Conservation (phyloP, 1,284 basidiomycete genomes). For the Pseudozyma tsukubaensis region DNA sequence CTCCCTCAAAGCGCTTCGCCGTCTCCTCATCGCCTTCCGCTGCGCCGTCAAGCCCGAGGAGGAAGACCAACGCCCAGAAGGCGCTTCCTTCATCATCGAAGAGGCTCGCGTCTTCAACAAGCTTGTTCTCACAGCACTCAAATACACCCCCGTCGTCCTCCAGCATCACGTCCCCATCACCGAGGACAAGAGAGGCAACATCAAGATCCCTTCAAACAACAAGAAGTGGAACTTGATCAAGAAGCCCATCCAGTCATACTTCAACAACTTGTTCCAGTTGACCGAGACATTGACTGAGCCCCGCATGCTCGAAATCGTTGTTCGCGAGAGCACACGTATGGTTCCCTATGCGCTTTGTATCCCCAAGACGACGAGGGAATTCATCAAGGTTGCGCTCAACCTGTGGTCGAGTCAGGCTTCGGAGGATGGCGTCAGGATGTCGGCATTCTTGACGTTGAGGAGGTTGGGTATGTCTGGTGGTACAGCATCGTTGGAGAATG, state of each 20-base stretch:
- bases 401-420: conserved; percentile 76
- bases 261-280: conserved; percentile 61
- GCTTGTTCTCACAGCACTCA: conserved; percentile 85
- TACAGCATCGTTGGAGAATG: conserved; percentile 83
- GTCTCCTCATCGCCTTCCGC: conserved; percentile 74
- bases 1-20: conserved; percentile 85
- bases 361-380: conserved; percentile 58
- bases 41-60: conserved; percentile 63
- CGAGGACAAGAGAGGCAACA: conserved; percentile 67
- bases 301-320: conserved; percentile 73
- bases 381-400: conserved; percentile 63
- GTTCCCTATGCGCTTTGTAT: conserved; percentile 63
- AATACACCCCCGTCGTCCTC: conserved; percentile 90
- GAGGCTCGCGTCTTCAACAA: conserved; percentile 79
- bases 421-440: conserved; percentile 84
- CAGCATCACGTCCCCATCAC: conserved; percentile 89
- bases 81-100: conserved; percentile 58
- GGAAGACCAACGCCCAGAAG: conserved; percentile 41
- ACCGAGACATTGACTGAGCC: conserved; percentile 61
- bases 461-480: conserved; percentile 84
- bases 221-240: conserved; percentile 76
- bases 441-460: conserved; percentile 87
- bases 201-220: conserved; percentile 71
- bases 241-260: conserved; percentile 81
- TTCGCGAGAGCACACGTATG: conserved; percentile 65